phyloP scores from a whole-genome alignment of 2,329 filamentous ascomycete genomes.

The Penicillium corylophilum region DNA sequence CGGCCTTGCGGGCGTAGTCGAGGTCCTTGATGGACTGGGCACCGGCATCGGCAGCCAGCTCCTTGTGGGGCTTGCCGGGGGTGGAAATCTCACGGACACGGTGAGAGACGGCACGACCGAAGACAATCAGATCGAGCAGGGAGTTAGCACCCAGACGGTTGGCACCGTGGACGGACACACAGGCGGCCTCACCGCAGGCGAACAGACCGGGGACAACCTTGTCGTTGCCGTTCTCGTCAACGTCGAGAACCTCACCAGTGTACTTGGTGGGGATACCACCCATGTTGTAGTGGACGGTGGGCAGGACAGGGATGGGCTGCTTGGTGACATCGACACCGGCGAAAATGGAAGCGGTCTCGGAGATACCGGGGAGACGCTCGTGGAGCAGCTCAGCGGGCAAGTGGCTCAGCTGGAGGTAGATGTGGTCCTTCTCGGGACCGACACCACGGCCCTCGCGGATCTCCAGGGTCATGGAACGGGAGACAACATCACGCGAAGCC shows the following conservation, averaged over 20 bases:
- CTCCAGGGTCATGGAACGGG: conserved; percentile 96
- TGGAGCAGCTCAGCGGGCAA: conserved; percentile 87
- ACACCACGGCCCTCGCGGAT: conserved; percentile 97
- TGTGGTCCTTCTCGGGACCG: conserved; percentile 95
- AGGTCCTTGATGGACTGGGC: conserved; percentile 82
- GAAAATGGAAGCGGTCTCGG: conserved; percentile 96
- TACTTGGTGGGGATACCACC: conserved; percentile 97
- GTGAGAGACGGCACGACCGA: conserved; percentile 95
- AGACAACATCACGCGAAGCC: conserved; percentile 92
- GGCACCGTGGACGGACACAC: conserved; percentile 95
- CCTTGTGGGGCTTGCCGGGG: conserved; percentile 76
- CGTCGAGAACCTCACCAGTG: conserved; percentile 90
- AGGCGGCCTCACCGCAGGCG: conserved; percentile 95
- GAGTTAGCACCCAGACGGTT: conserved; percentile 99
- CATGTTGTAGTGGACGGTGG: conserved; percentile 99
- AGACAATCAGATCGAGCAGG: conserved; percentile 93
- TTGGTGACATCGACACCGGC: conserved; percentile 95
- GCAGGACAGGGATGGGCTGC: conserved; percentile 93
- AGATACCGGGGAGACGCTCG: conserved; percentile 97
- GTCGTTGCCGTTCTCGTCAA: conserved; percentile 83
- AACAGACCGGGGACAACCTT: conserved; percentile 92
- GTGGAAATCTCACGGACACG: conserved; percentile 93
- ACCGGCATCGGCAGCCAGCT: conserved; percentile 80
- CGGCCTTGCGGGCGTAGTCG: conserved; percentile 79
- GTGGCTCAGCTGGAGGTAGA: conserved; percentile 97